A percentile compares a stretch with the other conserved stretches of the same genome.
Conservation (phyloP, 1,284 basidiomycete species). For the Hemileia vastatrix region DNA sequence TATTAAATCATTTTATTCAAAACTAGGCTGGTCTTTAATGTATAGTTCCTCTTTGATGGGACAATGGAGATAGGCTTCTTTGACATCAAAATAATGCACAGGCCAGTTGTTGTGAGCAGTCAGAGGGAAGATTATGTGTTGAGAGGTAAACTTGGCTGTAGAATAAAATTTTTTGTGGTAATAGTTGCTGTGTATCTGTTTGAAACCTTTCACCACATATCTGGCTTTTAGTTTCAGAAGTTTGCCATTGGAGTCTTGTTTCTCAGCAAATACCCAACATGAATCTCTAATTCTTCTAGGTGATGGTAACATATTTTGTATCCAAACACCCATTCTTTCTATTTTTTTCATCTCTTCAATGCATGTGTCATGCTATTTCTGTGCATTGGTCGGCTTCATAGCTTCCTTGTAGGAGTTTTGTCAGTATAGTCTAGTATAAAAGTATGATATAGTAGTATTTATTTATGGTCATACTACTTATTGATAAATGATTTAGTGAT, state of each 20-base stretch:
- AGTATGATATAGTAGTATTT: no score
- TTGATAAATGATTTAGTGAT: no score
- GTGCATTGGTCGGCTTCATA: neutral
- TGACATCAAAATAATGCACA: no score
- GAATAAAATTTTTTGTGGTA: neutral
- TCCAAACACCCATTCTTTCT: neutral
- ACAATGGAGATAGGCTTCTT: no score
- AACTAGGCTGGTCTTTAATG: no score
- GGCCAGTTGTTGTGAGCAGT: no score
- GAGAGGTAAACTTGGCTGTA: no score
- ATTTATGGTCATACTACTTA: no score
- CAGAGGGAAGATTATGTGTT: neutral
- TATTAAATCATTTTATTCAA: no score
- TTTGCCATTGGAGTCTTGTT: neutral
- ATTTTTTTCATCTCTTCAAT: neutral
- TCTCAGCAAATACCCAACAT: neutral
- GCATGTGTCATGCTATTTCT: neutral
- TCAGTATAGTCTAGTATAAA: no score
- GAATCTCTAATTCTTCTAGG: neutral
- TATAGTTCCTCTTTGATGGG: no score
- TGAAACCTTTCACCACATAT: neutral
- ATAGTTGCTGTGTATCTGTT: neutral
- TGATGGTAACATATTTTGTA: neutral
- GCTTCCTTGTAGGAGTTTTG: no score
- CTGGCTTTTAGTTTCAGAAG: neutral